A percentile compares a stretch with the other conserved stretches of the same genome.
phyloP scores from a whole-genome alignment of 805 yeast genomes.

The Alloascoidea hylecoeti region DNA sequence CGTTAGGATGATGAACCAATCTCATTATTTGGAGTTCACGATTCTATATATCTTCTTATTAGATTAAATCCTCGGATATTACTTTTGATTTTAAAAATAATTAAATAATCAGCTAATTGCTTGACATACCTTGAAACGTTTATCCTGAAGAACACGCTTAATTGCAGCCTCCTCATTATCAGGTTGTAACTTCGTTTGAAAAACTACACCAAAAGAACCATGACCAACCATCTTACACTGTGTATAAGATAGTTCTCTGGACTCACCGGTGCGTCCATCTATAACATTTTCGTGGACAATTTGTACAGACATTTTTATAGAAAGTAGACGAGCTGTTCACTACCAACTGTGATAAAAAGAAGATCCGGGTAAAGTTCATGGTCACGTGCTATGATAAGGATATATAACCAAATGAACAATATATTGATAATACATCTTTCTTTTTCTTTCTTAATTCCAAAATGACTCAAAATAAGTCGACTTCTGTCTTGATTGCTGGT shows the following conservation, averaged over 20 bases:
- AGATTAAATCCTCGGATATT: no score
- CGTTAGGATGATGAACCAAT: conserved; percentile 69
- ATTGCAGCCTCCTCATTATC: conserved; percentile 78
- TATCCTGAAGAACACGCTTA: conserved; percentile 93
- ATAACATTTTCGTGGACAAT: conserved; percentile 47
- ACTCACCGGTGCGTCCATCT: conserved; percentile 58
- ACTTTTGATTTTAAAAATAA: conserved; percentile 58
- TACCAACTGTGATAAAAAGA: no score
- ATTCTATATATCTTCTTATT: conserved; percentile 62
- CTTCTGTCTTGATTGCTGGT: neutral
- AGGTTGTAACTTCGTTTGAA: conserved; percentile 67
- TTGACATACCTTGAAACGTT: conserved; percentile 80
- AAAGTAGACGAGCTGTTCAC: no score
- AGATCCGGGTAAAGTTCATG: no score
- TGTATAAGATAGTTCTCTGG: conserved; percentile 53
- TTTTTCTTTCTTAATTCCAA: no score
- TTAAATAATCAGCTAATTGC: conserved; percentile 54
- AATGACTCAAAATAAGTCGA: neutral
- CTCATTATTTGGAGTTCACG: conserved; percentile 96
- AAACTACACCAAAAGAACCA: conserved; percentile 98
- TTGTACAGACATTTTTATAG: conserved; percentile 9
- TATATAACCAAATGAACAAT: no score
- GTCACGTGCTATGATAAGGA: no score
- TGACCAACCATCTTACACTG: conserved; percentile 91
- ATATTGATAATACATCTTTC: no score